These are phyloP conservation scores for Dactylella cylindrospora DNA, from an alignment of 2,329 filamentous ascomycete species.

Conservation along the genomic window DNA sequence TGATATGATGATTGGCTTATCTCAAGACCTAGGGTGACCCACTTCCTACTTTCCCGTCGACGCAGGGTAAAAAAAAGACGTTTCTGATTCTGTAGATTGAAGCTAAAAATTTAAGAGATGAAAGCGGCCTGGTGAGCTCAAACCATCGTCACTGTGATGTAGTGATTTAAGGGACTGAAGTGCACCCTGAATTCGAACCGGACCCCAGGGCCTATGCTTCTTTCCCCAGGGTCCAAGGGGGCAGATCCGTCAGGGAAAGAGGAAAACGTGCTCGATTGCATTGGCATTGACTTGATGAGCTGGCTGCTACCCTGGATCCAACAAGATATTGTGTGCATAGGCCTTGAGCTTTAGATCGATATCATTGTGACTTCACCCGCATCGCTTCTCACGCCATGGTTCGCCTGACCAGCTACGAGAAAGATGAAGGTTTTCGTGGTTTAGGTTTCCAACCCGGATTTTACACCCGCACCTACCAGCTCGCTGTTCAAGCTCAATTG, in stretches of 20 bases:
- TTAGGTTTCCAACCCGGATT: no score
- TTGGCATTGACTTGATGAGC: background rate
- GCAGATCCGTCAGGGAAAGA: background rate
- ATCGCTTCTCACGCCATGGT: no score
- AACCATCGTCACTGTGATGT: conserved; percentile 42
- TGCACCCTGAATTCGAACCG: no score
- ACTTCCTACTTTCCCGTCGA: conserved; percentile 20
- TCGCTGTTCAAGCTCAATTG: no score
- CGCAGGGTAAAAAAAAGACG: conserved; percentile 33
- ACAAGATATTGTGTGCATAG: background rate
- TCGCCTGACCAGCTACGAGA: no score
- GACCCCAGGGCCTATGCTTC: no score
- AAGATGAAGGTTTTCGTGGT: no score
- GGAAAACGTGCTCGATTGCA: background rate
- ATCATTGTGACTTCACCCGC: conserved; percentile 44
- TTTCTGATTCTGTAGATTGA: conserved; percentile 20
- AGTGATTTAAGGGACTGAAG: no score
- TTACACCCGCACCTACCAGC: no score
- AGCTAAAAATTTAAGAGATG: conserved; percentile 6
- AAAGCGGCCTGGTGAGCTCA: conserved; percentile 1
- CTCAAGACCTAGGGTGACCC: no score
- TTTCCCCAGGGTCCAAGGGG: no score
- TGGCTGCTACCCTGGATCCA: background rate
- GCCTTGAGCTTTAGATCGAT: conserved; percentile 4
- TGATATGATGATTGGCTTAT: no score